Conservation (phyloP, 2,329 filamentous ascomycete species). For the Colletotrichum phormii region DNA sequence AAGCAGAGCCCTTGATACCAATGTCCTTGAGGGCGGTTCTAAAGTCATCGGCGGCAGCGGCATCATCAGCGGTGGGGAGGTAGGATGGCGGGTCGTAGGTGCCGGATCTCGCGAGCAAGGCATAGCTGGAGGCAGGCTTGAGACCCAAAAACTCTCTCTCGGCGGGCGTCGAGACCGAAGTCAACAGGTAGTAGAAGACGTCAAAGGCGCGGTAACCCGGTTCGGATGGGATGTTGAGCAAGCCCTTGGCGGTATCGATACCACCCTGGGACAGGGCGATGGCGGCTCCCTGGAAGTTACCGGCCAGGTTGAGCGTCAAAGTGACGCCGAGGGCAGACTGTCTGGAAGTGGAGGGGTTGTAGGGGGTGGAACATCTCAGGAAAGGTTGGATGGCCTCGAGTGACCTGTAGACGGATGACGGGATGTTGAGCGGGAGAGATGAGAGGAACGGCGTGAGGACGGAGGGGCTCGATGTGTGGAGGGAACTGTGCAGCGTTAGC, state of each 20-base stretch:
- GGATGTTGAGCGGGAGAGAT: conserved; percentile 83
- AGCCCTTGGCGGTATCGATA: conserved; percentile 83
- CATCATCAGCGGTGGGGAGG: conserved; percentile 91
- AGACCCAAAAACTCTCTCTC: conserved; percentile 91
- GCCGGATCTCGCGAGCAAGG: conserved; percentile 82
- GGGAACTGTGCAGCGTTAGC: conserved; percentile 68
- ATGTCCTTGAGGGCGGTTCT: conserved; percentile 87
- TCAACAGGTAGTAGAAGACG: conserved; percentile 96
- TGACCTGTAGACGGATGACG: conserved; percentile 79
- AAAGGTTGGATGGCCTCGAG: conserved; percentile 88
- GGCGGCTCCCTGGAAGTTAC: conserved; percentile 80
- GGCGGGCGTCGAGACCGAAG: conserved; percentile 87
- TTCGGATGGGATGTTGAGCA: conserved; percentile 84
- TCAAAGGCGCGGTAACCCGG: conserved; percentile 92
- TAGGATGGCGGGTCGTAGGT: conserved; percentile 90
- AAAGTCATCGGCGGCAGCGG: conserved; percentile 93
- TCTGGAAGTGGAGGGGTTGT: conserved; percentile 85
- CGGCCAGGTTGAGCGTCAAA: conserved; percentile 83
- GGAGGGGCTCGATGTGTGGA: conserved; percentile 90
- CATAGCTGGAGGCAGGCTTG: conserved; percentile 80
- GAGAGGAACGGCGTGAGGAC: conserved; percentile 84
- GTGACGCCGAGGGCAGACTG: conserved; percentile 85
- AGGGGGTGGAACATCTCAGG: conserved; percentile 85
- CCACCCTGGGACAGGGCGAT: conserved; percentile 87
- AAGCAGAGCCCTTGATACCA: conserved; percentile 88